Conservation (phyloP, 805 yeast genomes). For the Candida wancherniae region DNA sequence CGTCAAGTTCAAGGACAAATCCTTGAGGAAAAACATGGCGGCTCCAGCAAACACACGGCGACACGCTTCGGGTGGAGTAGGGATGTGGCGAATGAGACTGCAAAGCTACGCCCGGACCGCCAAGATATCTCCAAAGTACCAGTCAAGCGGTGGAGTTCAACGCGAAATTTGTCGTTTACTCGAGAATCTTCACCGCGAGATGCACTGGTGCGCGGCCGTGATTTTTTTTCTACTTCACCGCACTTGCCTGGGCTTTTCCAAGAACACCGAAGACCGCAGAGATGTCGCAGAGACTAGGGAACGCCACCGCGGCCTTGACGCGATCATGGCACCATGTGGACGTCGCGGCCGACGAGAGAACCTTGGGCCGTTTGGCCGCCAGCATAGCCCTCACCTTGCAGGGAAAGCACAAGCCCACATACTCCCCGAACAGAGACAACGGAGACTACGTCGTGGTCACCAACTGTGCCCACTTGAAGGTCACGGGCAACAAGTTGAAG, state of each 20-base stretch:
- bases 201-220: too few species aligned
- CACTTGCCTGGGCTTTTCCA: too few species aligned
- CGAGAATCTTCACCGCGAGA: too few species aligned
- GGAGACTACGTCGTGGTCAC: slow-evolving; percentile 98
- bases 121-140: too few species aligned
- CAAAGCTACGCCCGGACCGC: too few species aligned
- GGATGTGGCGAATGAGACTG: too few species aligned
- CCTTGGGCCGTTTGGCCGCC: slow-evolving; percentile 89
- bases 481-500: slow-evolving; percentile 80
- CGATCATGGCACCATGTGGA: slow-evolving; percentile 96
- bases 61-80: too few species aligned
- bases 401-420: slow-evolving; percentile 97
- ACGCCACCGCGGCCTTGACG: slow-evolving; percentile 69
- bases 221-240: too few species aligned
- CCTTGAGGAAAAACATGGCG: slow-evolving; percentile 55
- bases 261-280: too few species aligned
- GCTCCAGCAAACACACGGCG: neutral
- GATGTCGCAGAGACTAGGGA: slow-evolving; percentile 48
- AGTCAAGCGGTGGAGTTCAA: too few species aligned
- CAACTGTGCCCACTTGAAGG: slow-evolving; percentile 73
- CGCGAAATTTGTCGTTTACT: too few species aligned
- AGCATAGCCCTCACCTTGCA: slow-evolving; percentile 80
- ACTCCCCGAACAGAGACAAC: slow-evolving; percentile 65
- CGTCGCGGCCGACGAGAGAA: slow-evolving; percentile 74
- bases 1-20: slow-evolving; percentile 84